Percentiles rank a stretch among this genome's conserved stretches.
Conservation (phyloP, 164 flowering plant genomes). For the Annona cherimola region DNA sequence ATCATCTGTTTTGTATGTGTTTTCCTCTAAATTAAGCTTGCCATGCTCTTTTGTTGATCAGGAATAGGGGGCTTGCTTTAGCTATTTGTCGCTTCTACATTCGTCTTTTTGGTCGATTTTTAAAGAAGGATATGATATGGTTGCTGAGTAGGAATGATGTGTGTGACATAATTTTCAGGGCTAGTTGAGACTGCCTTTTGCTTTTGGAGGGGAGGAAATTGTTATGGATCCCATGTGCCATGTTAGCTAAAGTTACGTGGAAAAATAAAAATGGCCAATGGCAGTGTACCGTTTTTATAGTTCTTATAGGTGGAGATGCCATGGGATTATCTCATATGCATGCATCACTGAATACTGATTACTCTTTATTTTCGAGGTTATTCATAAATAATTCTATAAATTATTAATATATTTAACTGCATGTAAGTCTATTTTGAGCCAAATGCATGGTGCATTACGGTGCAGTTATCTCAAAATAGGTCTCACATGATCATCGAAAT, state of each 20-base stretch:
- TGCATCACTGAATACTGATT: too few relatives aligned
- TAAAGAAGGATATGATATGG: background rate
- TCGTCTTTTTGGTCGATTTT: background rate
- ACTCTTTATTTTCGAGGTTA: too few relatives aligned
- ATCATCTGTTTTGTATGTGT: background rate
- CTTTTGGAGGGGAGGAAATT: background rate
- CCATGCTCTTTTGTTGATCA: background rate
- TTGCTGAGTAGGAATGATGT: background rate
- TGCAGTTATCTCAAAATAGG: too few relatives aligned
- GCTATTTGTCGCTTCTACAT: constrained; percentile 1
- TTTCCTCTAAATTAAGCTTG: background rate
- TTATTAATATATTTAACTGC: too few relatives aligned
- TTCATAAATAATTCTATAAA: too few relatives aligned
- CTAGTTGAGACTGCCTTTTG: background rate
- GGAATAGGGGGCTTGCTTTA: constrained; percentile 5
- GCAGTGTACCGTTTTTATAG: background rate
- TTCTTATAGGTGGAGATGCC: background rate
- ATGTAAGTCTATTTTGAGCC: too few relatives aligned
- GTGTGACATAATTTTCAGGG: constrained; percentile 6
- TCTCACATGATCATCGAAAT: too few relatives aligned
- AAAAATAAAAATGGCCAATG: background rate
- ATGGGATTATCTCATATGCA: background rate
- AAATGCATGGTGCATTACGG: too few relatives aligned
- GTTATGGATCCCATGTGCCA: constrained; percentile 10
- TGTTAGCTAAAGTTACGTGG: background rate